Percentiles rank a stretch among this genome's conserved stretches.
Conservation (phyloP, 2,329 filamentous ascomycete genomes). For the Xylaria sp. region DNA sequence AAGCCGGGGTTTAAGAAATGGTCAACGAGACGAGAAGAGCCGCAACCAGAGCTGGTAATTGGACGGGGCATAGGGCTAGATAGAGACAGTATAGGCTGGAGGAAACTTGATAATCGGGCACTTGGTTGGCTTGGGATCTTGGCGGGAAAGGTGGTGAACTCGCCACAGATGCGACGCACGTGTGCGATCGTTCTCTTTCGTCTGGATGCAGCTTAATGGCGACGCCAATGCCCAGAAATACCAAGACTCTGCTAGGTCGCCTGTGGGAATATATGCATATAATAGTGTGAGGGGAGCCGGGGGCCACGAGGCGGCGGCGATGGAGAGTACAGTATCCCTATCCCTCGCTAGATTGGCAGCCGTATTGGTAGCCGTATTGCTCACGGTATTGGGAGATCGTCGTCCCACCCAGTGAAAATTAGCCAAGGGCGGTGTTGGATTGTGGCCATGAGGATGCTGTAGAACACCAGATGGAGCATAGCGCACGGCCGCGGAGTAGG, state of each 20-base stretch:
- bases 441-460: conserved; percentile 15
- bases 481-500: background rate
- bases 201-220: conserved; percentile 4
- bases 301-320: background rate
- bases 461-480: background rate
- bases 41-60: conserved; percentile 1
- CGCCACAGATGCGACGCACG: background rate
- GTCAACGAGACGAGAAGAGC: conserved; percentile 8
- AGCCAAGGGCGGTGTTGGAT: background rate
- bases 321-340: background rate
- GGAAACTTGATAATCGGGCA: background rate
- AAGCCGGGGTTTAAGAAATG: background rate
- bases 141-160: background rate
- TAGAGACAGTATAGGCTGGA: background rate
- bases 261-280: background rate
- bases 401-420: background rate
- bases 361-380: too few species aligned
- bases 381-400: too few species aligned
- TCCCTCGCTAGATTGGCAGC: too few species aligned
- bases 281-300: background rate
- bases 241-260: conserved; percentile 1
- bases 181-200: background rate
- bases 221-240: background rate
- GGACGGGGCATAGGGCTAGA: background rate
- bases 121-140: conserved; percentile 9